These are phyloP conservation scores for Haplosporangium gracile DNA, from an alignment of 192 early-diverging fungal genomes.

Conservation along the genomic window DNA sequence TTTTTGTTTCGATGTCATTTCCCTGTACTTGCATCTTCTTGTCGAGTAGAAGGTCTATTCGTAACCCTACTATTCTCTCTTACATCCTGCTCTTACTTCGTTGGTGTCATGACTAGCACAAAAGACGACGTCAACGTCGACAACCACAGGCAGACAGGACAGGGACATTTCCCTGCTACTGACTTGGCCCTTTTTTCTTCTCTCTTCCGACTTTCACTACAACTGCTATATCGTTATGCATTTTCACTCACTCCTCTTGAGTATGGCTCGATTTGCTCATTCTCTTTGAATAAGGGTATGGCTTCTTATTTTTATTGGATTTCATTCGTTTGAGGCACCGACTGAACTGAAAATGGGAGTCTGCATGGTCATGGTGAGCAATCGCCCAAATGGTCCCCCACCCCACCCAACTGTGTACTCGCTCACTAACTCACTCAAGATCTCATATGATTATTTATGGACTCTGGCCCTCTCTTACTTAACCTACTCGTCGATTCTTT, in stretches of 20 bases:
- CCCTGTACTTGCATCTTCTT: background rate
- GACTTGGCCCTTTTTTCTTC: background rate
- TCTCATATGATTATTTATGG: too few species aligned
- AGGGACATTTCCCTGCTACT: background rate
- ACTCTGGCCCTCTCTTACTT: background rate
- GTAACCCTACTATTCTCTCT: background rate
- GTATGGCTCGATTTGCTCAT: background rate
- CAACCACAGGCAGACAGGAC: background rate
- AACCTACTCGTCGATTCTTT: background rate
- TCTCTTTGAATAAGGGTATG: background rate
- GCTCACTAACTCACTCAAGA: too few species aligned
- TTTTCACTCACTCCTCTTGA: background rate
- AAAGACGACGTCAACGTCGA: background rate
- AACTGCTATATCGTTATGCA: background rate
- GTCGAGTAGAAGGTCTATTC: constrained; percentile 4
- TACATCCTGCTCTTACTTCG: background rate
- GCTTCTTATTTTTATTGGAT: background rate
- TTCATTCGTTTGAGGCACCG: background rate
- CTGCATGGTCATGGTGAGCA: background rate
- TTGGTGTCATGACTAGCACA: constrained; percentile 2
- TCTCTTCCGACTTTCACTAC: background rate
- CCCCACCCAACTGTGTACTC: background rate
- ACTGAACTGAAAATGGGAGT: constrained; percentile 1
- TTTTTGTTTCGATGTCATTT: too few species aligned
- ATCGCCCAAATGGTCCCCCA: constrained; percentile 5